Base-by-base conservation (phyloP, 805 yeast genomes). In the Metschnikowia rubicola region DNA sequence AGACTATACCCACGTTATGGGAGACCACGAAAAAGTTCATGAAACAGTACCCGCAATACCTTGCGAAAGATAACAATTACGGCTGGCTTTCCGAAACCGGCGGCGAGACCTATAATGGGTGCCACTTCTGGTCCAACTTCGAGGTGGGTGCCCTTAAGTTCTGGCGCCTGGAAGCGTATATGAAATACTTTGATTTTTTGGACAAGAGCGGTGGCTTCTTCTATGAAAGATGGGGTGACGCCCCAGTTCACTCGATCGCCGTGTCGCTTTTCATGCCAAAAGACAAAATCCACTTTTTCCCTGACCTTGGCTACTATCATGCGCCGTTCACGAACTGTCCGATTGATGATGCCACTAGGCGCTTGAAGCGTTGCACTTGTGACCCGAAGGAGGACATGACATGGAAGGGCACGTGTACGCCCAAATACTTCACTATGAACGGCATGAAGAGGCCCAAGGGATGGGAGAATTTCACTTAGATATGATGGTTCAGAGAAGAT, bases 191-290 rank as follows among this genome's bases (percentile, higher is more conserved):
- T 57, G 70, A 84, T 17, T 68, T 68, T 60, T 67, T 87, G 38
- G 95, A 87, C 61, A 49, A 64, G 39, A 62, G 77, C 2, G 94
- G 94, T 47, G 95, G 94, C 1, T 87, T 87, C 62, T 87, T 79
- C 63, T 86, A 86, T 61, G 92, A 88, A 67, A 74, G 96, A 56
- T 88, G 96, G 95, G 96, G 96, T n/a, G 96, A 88, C 67, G 84
- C 95, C 30, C 96, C 96, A 30, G 84, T 88, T 39, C 96, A 88
- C 66, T 85, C 95, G 6, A 83, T 88, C 59, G 96, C 92, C 30
- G 96, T 87, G 26, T 71, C 92, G 3, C 69, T 89, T 54, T 86
- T 89, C 69, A 63, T 87, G 64, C 80, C 85, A 46, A 80, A 78
- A 63, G 81, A 79, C 47, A 72, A 83, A 60, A 68, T 89, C 41